Percentiles rank a stretch among this genome's conserved stretches.
These are phyloP conservation scores for Diaporthe ampelina DNA, from an alignment of 2,329 filamentous ascomycete species.

Conservation along the genomic window DNA sequence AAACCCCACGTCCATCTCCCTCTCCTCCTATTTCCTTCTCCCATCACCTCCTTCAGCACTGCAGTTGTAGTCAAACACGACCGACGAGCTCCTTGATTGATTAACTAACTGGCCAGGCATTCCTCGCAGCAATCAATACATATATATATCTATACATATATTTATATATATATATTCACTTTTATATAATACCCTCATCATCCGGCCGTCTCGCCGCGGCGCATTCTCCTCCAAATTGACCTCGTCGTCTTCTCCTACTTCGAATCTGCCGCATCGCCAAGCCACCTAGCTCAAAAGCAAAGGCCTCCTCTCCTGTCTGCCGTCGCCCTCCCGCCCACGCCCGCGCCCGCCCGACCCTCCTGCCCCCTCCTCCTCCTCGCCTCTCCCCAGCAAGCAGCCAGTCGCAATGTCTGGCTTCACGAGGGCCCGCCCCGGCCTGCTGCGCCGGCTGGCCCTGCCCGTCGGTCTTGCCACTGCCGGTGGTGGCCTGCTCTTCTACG, in stretches of 20 bases:
- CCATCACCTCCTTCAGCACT: not conserved
- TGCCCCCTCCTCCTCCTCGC: not conserved
- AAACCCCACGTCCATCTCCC: not conserved
- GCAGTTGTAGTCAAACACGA: not conserved
- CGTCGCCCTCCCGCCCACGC: not conserved
- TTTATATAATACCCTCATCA: not conserved
- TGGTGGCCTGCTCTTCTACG: slow-evolving; percentile 62
- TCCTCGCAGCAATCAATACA: not conserved
- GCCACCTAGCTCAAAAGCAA: not conserved
- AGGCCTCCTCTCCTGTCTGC: not conserved
- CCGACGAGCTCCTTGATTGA: too few relatives aligned
- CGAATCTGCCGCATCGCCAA: slow-evolving; percentile 21
- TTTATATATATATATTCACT: not conserved
- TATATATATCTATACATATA: not conserved
- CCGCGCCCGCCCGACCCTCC: not conserved
- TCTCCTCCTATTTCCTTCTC: not conserved
- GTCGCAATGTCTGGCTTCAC: slow-evolving; percentile 44
- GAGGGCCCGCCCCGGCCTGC: slow-evolving; percentile 46
- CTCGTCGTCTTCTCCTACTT: not conserved
- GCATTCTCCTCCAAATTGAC: not conserved
- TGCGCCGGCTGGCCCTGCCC: slow-evolving; percentile 61
- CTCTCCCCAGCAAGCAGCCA: not conserved
- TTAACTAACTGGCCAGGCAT: not conserved
- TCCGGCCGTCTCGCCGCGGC: too few relatives aligned
- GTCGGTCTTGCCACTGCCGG: slow-evolving; percentile 58